Evolutionary conservation across 148 eudicot genomes (phyloP).

Genomic region (Silene conica): DNA sequence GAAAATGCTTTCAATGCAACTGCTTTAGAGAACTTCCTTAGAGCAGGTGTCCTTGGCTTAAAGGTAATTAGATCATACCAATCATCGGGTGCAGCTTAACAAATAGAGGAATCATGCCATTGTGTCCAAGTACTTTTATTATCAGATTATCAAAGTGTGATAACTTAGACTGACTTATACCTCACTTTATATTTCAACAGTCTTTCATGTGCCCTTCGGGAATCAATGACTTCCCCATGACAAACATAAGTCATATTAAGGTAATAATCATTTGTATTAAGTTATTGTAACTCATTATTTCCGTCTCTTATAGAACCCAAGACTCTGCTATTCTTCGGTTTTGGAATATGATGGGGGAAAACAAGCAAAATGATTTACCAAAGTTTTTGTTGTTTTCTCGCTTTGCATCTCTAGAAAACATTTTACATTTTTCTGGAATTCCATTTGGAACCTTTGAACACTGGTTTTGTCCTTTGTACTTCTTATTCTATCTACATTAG

Average conservation of each 20-base stretch:
- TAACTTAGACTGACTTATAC: not conserved
- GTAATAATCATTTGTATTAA: slow-evolving; percentile 24
- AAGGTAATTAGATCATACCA: slow-evolving; percentile 45
- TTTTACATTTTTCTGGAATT: too few species aligned
- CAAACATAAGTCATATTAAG: slow-evolving; percentile 81
- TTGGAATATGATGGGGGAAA: too few species aligned
- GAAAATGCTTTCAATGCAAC: slow-evolving; percentile 82
- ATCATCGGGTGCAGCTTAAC: not conserved
- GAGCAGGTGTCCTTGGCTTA: slow-evolving; percentile 89
- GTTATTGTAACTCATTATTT: too few species aligned
- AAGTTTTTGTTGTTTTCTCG: not conserved
- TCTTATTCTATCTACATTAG: not conserved
- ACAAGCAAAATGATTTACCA: too few species aligned
- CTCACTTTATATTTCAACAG: slow-evolving; percentile 34
- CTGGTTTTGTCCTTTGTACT: not conserved
- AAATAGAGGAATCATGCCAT: not conserved
- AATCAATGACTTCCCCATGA: slow-evolving; percentile 97
- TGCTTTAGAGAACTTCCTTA: slow-evolving; percentile 61
- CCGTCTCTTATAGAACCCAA: too few species aligned
- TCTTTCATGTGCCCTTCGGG: slow-evolving; percentile 99
- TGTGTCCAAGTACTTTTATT: not conserved
- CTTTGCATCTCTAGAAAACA: not conserved
- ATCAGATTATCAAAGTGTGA: not conserved
- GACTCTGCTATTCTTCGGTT: too few species aligned
- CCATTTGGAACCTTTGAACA: not conserved